A percentile compares a stretch with the other conserved stretches of the same genome.
These are phyloP conservation scores for Dendrocalamus sinicus DNA, from an alignment of 176 grass and related monocot genomes.

Conservation along the genomic window DNA sequence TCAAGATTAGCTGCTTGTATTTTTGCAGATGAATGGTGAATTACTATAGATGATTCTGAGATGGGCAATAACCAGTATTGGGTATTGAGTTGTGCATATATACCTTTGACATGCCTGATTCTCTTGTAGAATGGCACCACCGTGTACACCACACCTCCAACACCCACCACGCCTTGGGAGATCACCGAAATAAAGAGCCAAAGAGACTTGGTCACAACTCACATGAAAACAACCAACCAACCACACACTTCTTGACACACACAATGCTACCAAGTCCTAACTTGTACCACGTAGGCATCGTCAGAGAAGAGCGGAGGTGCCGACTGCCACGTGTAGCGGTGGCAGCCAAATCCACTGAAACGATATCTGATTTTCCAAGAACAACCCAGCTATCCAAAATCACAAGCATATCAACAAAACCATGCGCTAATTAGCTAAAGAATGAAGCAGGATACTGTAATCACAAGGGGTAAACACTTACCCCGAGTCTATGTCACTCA, in stretches of 20 bases:
- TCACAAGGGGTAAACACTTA: constrained; percentile 1
- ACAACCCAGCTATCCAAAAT: constrained; percentile 46
- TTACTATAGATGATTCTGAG: background rate
- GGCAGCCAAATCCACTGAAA: constrained; percentile 43
- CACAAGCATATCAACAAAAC: background rate
- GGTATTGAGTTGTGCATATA: background rate
- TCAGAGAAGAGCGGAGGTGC: constrained; percentile 6
- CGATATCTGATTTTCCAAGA: constrained; percentile 40
- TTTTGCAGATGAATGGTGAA: background rate
- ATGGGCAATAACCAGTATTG: background rate
- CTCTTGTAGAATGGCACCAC: constrained; percentile 62
- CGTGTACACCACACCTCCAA: constrained; percentile 38
- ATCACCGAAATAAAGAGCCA: background rate
- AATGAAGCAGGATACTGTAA: background rate
- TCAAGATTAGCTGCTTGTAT: background rate
- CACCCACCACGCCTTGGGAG: too few species aligned
- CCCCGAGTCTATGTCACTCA: constrained; percentile 44
- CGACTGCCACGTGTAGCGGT: background rate
- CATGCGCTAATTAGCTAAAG: background rate
- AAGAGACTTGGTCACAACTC: background rate
- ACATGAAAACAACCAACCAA: background rate
- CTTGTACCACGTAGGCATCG: constrained; percentile 40
- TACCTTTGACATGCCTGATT: constrained; percentile 53
- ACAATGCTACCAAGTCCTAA: background rate
- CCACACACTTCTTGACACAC: background rate